phyloP scores from a whole-genome alignment of 306 rosid genomes.

The Trifolium subterraneum region DNA sequence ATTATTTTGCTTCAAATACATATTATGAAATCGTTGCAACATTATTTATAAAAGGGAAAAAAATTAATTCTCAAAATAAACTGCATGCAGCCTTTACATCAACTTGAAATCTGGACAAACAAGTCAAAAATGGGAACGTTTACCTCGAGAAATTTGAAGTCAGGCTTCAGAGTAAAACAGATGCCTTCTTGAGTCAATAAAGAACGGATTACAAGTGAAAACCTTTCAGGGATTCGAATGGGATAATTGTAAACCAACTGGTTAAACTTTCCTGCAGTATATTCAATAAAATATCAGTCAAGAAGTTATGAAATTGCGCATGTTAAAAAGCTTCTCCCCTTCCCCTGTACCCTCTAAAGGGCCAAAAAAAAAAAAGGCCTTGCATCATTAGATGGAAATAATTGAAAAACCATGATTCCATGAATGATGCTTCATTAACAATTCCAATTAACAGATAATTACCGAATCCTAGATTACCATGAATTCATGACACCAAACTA shows the following conservation, averaged over 20 bases:
- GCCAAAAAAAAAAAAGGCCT: background rate
- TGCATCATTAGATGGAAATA: slow-evolving; percentile 1
- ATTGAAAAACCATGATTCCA: background rate
- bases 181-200: slow-evolving; percentile 98
- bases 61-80: slow-evolving; percentile 3
- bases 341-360: background rate
- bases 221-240: slow-evolving; percentile 96
- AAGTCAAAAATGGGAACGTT: slow-evolving; percentile 39
- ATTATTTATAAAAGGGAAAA: background rate
- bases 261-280: slow-evolving; percentile 86
- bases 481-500: slow-evolving; percentile 25
- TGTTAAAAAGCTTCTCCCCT: slow-evolving; percentile 8
- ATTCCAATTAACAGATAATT: background rate
- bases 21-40: slow-evolving; percentile 32
- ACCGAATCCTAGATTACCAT: slow-evolving; percentile 15
- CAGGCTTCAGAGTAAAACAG: slow-evolving; percentile 87
- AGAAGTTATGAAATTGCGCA: slow-evolving; percentile 21
- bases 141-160: slow-evolving; percentile 99
- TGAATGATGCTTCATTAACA: slow-evolving; percentile 1
- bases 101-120: slow-evolving; percentile 38
- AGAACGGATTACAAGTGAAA: slow-evolving; percentile 95
- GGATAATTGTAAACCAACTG: slow-evolving; percentile 98
- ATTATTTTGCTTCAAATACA: background rate
- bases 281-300: slow-evolving; percentile 32
- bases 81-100: slow-evolving; percentile 23